Evolutionary conservation across 768 basidiomycete genomes (phyloP), one percentile per base, ranked within the genome.

Genomic region (Termitomyces sp.): DNA sequence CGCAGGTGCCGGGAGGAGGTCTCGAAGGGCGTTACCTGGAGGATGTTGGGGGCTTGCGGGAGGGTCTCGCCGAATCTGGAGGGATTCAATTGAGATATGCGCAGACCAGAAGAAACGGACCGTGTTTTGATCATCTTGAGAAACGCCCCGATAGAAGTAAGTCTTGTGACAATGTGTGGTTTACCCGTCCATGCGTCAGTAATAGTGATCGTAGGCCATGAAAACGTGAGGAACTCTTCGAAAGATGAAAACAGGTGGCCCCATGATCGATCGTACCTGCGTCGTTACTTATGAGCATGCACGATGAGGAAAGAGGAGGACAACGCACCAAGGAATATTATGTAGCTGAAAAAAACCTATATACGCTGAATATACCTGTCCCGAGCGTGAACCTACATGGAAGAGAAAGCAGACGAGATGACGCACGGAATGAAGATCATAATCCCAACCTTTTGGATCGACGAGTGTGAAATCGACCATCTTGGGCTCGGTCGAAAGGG

Each of bases 91-190:
- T 6, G 15, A 38, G 15, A 33, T 21, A 15, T 46, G 17, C 2
- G 2, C 37, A 48, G 30, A 19, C 44, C 2, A n/a, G n/a, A 55
- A 54, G 43, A 33, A 31, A 60, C 63, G 17, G 59, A 84, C 87
- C 89, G 80, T 2, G 87, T 89, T 72, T 89, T 89, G 64, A 93
- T 84, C 90, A 92, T 93, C 72, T 86, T 89, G 48, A 90, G 69
- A 63, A 93, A 93, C 1, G 88, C 84, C 5, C 80, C 78, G 48
- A 93, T 77, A 33, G 86, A 86, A 3, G 76, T 84, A 59, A 83
- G 70, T 47, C 87, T 80, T n/a, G 89, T 91, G 23, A 89, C 89
- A 54, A 93, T 86, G 67, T 92, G 90, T 0, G 88, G 82, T 59
- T 78, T 78, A 17, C 87, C 85, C 0, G 91, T 89, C 67, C 76